A percentile compares a stretch with the other conserved stretches of the same genome.
Evolutionary conservation across 345 rosid species (phyloP).

Genomic region (Odontarrhena argentea): DNA sequence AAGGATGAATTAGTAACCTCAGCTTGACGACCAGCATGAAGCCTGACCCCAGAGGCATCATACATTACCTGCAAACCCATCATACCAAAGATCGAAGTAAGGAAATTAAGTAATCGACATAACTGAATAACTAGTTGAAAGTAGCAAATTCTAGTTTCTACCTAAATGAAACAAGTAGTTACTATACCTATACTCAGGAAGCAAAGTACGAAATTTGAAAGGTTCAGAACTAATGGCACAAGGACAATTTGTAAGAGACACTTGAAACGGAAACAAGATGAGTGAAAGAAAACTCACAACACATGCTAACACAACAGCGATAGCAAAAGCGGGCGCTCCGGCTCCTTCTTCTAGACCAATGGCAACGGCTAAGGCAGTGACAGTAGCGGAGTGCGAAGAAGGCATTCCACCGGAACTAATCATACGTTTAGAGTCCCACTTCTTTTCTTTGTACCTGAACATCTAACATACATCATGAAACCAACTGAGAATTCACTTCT

Average conservation of each 20-base stretch:
- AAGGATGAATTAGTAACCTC: conserved; percentile 50
- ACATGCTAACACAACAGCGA: conserved; percentile 81
- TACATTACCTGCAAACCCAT: conserved; percentile 76
- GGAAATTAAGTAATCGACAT: neutral
- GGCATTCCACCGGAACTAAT: conserved; percentile 98
- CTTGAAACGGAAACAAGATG: neutral
- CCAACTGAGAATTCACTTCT: conserved; percentile 38
- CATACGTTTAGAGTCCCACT: conserved; percentile 91
- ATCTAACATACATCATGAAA: conserved; percentile 52
- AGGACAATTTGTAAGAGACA: neutral
- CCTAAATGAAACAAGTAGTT: neutral
- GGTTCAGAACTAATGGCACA: neutral
- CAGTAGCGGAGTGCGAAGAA: conserved; percentile 93
- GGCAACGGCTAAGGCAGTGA: conserved; percentile 84
- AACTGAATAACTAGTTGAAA: neutral
- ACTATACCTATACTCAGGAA: neutral
- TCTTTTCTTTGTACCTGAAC: conserved; percentile 93
- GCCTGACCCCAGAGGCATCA: conserved; percentile 95
- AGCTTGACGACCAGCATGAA: conserved; percentile 98
- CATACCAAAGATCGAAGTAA: conserved; percentile 1
- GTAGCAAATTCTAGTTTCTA: neutral
- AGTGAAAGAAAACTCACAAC: conserved; percentile 55
- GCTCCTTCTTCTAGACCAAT: conserved; percentile 81
- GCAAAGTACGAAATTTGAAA: neutral
- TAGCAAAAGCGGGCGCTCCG: conserved; percentile 77